phyloP scores from a whole-genome alignment of 2,329 filamentous ascomycete genomes.

The Macrophomina pseudophaseolina region DNA sequence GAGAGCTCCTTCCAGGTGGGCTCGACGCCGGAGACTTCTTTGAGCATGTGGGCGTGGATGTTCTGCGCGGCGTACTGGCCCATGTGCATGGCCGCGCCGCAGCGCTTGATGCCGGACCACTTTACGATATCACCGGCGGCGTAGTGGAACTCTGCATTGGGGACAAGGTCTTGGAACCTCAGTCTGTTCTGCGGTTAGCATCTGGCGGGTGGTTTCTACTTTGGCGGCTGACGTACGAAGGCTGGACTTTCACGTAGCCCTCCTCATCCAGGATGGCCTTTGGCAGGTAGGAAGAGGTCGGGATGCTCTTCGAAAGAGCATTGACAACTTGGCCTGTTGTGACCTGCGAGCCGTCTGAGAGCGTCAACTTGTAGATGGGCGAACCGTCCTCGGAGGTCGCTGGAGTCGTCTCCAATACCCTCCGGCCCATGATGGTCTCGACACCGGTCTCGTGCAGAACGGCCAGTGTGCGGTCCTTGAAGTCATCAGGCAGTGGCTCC shows the following conservation, averaged over 20 bases:
- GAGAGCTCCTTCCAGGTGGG: constrained; percentile 25
- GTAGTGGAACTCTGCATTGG: constrained; percentile 65
- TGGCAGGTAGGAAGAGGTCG: constrained; percentile 69
- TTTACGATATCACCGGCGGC: constrained; percentile 71
- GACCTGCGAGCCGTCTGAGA: constrained; percentile 53
- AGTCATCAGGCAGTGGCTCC: constrained; percentile 72
- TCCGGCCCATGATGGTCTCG: constrained; percentile 65
- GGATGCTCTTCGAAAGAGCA: constrained; percentile 67
- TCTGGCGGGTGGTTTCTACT: background rate
- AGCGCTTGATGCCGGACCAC: constrained; percentile 82
- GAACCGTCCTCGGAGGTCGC: background rate
- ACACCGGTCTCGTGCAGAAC: constrained; percentile 68
- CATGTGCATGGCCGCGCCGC: constrained; percentile 75
- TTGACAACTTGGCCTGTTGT: constrained; percentile 69
- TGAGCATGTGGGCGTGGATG: constrained; percentile 42
- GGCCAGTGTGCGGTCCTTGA: constrained; percentile 66
- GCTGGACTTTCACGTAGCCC: constrained; percentile 67
- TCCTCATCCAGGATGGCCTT: constrained; percentile 63
- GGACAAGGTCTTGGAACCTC: constrained; percentile 30
- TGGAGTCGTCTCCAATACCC: constrained; percentile 54
- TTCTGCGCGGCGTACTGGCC: constrained; percentile 71
- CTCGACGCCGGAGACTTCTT: constrained; percentile 22
- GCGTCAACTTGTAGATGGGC: constrained; percentile 39
- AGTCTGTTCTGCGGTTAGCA: background rate
- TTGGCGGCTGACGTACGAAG: constrained; percentile 48